Conservation (phyloP, 1,139 yeast species). For the Pneumocystis jirovecii region DNA sequence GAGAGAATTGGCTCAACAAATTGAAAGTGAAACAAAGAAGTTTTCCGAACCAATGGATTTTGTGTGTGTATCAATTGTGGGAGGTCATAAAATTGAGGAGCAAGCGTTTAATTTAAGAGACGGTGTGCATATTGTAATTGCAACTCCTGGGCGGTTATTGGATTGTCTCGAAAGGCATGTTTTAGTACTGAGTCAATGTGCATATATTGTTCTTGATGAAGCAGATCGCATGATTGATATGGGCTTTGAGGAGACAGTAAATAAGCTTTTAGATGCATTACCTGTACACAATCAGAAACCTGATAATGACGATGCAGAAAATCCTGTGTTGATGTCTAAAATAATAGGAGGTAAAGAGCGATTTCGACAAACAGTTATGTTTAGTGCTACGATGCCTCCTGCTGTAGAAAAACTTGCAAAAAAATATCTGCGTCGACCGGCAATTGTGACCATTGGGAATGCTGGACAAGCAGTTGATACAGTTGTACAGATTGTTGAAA, state of each 20-base stretch:
- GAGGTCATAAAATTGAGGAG: conserved; percentile 77
- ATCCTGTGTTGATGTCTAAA: conserved; percentile 14
- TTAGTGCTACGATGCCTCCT: conserved; percentile 82
- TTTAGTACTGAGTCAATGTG: conserved; percentile 45
- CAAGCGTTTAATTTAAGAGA: conserved; percentile 44
- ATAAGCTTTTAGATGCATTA: conserved; percentile 37
- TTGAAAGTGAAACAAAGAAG: conserved; percentile 47
- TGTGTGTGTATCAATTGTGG: conserved; percentile 56
- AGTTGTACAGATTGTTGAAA: conserved; percentile 56
- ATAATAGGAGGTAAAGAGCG: conserved; percentile 16
- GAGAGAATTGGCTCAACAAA: conserved; percentile 83
- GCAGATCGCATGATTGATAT: conserved; percentile 91
- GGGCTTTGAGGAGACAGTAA: conserved; percentile 78
- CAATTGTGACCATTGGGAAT: conserved; percentile 49
- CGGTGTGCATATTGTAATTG: conserved; percentile 74
- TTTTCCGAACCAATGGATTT: conserved; percentile 34
- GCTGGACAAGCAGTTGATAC: conserved; percentile 46
- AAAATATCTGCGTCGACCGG: conserved; percentile 48
- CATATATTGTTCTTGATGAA: conserved; percentile 70
- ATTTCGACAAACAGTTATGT: conserved; percentile 58
- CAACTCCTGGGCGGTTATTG: conserved; percentile 82
- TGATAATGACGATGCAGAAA: conserved; percentile 18
- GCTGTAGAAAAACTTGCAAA: conserved; percentile 52
- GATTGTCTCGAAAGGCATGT: conserved; percentile 63
- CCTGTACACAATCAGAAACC: conserved; percentile 27